These are phyloP conservation scores for Ceratobasidium sp. DNA, from an alignment of 1,284 basidiomycete species.

Conservation along the genomic window DNA sequence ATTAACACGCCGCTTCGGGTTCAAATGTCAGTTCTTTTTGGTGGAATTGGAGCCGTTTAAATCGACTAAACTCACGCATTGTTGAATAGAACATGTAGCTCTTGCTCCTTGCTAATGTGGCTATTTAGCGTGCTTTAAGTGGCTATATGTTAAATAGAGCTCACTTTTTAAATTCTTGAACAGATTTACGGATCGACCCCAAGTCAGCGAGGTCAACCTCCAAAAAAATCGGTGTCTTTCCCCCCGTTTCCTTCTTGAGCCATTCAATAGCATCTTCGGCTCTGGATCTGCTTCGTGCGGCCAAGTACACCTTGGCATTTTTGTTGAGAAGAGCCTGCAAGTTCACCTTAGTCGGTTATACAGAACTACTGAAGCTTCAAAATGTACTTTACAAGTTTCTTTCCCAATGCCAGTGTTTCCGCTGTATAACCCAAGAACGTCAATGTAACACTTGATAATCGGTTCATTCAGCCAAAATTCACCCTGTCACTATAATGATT, in stretches of 20 bases:
- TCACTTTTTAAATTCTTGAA: slow-evolving; percentile 65
- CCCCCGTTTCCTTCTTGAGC: slow-evolving; percentile 60
- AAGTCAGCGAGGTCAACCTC: slow-evolving; percentile 72
- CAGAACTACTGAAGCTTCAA: too few relatives aligned
- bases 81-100: slow-evolving; percentile 67
- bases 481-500: slow-evolving; percentile 57
- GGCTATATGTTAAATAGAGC: slow-evolving; percentile 48
- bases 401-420: slow-evolving; percentile 49
- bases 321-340: slow-evolving; percentile 65
- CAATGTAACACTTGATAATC: neutral
- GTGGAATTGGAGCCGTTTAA: too few relatives aligned
- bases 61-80: slow-evolving; percentile 61
- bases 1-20: slow-evolving; percentile 64
- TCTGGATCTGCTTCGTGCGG: slow-evolving; percentile 64
- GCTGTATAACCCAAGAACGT: neutral
- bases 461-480: slow-evolving; percentile 7
- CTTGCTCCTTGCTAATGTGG: slow-evolving; percentile 60
- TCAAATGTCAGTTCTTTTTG: too few relatives aligned
- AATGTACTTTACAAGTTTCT: slow-evolving; percentile 45
- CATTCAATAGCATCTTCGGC: slow-evolving; percentile 65
- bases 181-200: slow-evolving; percentile 65
- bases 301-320: slow-evolving; percentile 76
- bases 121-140: neutral
- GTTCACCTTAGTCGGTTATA: slow-evolving; percentile 1
- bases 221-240: slow-evolving; percentile 65